Conservation (phyloP, 805 yeast species). For the Cyberlindnera xishuangbannaensis region DNA sequence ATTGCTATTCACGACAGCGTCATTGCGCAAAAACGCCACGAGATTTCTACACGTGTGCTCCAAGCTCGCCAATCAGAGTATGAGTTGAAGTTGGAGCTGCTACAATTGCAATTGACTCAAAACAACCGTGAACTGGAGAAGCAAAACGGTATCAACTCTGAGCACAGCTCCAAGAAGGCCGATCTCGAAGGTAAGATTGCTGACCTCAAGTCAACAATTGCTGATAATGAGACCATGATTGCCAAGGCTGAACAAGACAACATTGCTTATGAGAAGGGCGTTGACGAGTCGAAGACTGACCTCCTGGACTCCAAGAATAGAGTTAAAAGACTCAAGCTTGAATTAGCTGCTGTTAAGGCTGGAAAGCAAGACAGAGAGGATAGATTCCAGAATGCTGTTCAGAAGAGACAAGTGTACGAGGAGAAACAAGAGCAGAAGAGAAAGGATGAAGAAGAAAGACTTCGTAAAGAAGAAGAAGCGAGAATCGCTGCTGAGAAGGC, state of each 20-base stretch:
- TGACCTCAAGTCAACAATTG: slow-evolving; percentile 14
- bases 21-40: slow-evolving; percentile 20
- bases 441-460: slow-evolving; percentile 13
- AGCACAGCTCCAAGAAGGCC: slow-evolving; percentile 12
- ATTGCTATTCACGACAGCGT: slow-evolving; percentile 17
- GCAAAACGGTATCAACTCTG: slow-evolving; percentile 16
- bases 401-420: slow-evolving; percentile 20
- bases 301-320: slow-evolving; percentile 13
- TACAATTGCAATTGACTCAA: slow-evolving; percentile 21
- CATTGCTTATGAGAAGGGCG: slow-evolving; percentile 5
- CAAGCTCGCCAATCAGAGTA: slow-evolving; percentile 25
- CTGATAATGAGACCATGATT: slow-evolving; percentile 17
- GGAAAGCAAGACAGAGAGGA: slow-evolving; percentile 16
- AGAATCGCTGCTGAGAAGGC: slow-evolving; percentile 7
- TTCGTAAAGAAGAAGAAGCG: slow-evolving; percentile 11
- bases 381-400: slow-evolving; percentile 21
- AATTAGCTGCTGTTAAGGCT: slow-evolving; percentile 20
- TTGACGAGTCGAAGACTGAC: slow-evolving; percentile 17
- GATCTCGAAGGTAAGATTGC: slow-evolving; percentile 19
- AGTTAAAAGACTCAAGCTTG: slow-evolving; percentile 15
- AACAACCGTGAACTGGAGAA: slow-evolving; percentile 21
- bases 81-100: slow-evolving; percentile 19
- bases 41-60: slow-evolving; percentile 21
- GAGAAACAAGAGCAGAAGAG: slow-evolving; percentile 11
- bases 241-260: slow-evolving; percentile 14